Conservation (phyloP, 441 rosid genomes). For the Metrosideros polymorpha region DNA sequence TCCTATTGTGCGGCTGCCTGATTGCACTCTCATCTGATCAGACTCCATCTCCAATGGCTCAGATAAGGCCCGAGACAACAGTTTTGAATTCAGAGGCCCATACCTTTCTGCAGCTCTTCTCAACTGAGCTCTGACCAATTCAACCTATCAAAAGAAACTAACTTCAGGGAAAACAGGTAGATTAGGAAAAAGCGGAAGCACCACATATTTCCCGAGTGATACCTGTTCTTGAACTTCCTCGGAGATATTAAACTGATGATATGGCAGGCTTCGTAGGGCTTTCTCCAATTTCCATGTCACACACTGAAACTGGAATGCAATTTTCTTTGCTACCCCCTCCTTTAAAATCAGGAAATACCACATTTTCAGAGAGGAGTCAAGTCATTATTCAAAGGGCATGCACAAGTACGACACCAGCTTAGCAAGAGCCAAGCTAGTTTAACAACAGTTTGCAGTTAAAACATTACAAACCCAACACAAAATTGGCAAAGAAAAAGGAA, state of each 20-base stretch:
- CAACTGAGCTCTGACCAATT: conserved; percentile 68
- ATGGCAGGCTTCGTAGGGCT: conserved; percentile 61
- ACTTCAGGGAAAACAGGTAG: not conserved
- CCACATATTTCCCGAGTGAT: not conserved
- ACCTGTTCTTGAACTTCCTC: conserved; percentile 95
- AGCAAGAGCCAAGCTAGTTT: not conserved
- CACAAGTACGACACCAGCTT: not conserved
- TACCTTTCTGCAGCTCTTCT: conserved; percentile 70
- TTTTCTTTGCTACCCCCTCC: conserved; percentile 64
- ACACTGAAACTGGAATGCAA: conserved; percentile 65
- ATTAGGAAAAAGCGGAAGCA: not conserved
- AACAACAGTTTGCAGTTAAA: not conserved
- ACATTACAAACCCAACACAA: not conserved
- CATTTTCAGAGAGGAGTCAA: conserved; percentile 24
- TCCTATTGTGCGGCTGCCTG: conserved; percentile 4
- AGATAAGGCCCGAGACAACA: conserved; percentile 29
- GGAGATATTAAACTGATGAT: conserved; percentile 62
- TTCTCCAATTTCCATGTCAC: conserved; percentile 80
- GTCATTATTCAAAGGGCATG: not conserved
- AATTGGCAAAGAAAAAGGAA: not conserved
- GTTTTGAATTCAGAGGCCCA: conserved; percentile 41
- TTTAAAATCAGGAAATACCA: conserved; percentile 37
- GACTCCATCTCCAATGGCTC: conserved; percentile 32
- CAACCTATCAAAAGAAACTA: conserved; percentile 33
- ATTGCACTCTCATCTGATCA: not conserved